Percentiles rank a stretch among this genome's conserved stretches.
phyloP scores from a whole-genome alignment of 805 yeast species.

The Starmerella bombi region DNA sequence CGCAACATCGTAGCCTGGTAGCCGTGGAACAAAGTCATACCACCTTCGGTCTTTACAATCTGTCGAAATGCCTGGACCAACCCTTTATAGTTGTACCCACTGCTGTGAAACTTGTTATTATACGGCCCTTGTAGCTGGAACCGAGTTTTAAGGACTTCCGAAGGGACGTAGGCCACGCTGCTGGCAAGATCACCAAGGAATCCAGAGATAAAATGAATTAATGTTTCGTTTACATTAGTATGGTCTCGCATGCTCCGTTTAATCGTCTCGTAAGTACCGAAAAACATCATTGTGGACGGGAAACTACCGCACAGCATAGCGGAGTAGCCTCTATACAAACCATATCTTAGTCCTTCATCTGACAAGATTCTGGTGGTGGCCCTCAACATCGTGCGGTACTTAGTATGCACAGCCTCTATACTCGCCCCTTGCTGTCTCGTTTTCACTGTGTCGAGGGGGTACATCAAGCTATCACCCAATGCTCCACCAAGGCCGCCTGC shows the following conservation, averaged over 20 bases:
- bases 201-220: conserved; percentile 73
- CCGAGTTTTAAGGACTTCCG: conserved; percentile 87
- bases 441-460: conserved; percentile 90
- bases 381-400: conserved; percentile 60
- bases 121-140: conserved; percentile 81
- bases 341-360: conserved; percentile 76
- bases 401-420: conserved; percentile 30
- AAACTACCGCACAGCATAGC: conserved; percentile 82
- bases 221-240: conserved; percentile 57
- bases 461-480: conserved; percentile 86
- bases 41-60: conserved; percentile 58
- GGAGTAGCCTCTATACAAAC: conserved; percentile 81
- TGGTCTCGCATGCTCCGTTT: conserved; percentile 59
- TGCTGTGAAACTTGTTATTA: conserved; percentile 62
- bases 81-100: conserved; percentile 81
- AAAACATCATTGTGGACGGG: conserved; percentile 90
- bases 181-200: conserved; percentile 87
- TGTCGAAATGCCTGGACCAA: conserved; percentile 55
- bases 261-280: conserved; percentile 74
- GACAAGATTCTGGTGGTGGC: conserved; percentile 64
- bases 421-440: conserved; percentile 96
- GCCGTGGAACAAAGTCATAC: conserved; percentile 67
- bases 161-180: conserved; percentile 82
- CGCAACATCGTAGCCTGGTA: conserved; percentile 87
- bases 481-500: conserved; percentile 96